Conservation (phyloP, 2,329 filamentous ascomycete species). For the Ceratocystis variospora region DNA sequence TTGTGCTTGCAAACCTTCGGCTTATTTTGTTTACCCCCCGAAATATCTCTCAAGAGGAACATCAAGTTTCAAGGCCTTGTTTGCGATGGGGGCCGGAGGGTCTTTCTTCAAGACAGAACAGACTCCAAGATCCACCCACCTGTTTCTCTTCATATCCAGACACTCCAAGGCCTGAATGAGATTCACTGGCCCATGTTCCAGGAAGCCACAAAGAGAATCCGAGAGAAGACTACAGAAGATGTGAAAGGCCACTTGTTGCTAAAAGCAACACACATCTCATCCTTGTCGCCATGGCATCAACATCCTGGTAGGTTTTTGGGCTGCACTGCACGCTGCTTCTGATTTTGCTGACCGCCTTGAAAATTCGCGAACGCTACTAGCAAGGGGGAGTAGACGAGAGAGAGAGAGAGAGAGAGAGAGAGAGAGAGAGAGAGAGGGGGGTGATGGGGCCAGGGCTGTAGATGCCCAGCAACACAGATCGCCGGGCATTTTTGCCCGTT, state of each 20-base stretch:
- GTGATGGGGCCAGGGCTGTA: background rate
- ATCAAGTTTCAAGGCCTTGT: background rate
- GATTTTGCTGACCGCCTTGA: background rate
- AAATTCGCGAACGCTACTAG: background rate
- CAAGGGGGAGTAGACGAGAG: background rate
- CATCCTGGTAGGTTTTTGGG: background rate
- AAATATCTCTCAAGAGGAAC: background rate
- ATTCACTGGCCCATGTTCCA: background rate
- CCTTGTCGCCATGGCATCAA: background rate
- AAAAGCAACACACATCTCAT: background rate
- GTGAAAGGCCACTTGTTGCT: slow-evolving; percentile 2
- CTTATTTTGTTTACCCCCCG: background rate
- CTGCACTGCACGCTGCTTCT: background rate
- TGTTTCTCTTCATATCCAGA: too few relatives aligned
- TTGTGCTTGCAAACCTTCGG: background rate
- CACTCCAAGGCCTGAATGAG: too few relatives aligned
- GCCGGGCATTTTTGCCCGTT: background rate
- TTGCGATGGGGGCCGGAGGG: background rate
- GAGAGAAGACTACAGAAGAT: background rate
- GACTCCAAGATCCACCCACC: too few relatives aligned
- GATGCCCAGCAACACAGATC: background rate
- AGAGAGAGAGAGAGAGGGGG: too few relatives aligned
- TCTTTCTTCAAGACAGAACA: too few relatives aligned
- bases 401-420: too few relatives aligned
- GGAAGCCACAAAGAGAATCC: background rate